phyloP scores from a whole-genome alignment of 352 stramenopile genomes.

The Peronospora destructor region DNA sequence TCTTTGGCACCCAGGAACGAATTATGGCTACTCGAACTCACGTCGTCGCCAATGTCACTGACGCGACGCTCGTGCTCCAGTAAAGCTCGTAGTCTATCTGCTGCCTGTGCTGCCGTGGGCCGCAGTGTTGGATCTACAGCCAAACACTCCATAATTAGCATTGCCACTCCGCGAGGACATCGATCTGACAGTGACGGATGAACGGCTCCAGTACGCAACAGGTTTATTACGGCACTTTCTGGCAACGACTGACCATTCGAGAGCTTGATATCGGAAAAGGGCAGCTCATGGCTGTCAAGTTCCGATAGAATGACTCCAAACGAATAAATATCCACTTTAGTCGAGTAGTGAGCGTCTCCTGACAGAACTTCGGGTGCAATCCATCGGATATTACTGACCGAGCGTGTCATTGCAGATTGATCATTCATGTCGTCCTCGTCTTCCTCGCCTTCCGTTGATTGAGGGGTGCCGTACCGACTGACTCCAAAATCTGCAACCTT shows the following conservation, averaged over 20 bases:
- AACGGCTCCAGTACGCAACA: constrained; percentile 45
- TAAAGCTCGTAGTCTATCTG: constrained; percentile 35
- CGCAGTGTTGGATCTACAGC: constrained; percentile 38
- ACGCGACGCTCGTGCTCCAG: constrained; percentile 44
- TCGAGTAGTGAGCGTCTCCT: constrained; percentile 34
- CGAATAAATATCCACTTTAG: constrained; percentile 60
- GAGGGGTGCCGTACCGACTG: constrained; percentile 35
- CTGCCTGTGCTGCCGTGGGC: constrained; percentile 33
- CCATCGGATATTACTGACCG: constrained; percentile 38
- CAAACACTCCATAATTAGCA: constrained; percentile 50
- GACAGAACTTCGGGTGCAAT: constrained; percentile 60
- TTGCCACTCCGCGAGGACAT: constrained; percentile 39
- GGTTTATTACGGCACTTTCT: constrained; percentile 43
- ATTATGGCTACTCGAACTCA: constrained; percentile 31
- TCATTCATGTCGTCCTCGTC: constrained; percentile 15
- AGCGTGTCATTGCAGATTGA: constrained; percentile 22
- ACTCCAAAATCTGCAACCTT: constrained; percentile 72
- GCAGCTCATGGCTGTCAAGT: constrained; percentile 60
- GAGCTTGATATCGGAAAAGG: constrained; percentile 53
- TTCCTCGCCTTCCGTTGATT: constrained; percentile 19
- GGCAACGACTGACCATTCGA: constrained; percentile 47
- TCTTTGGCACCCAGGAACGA: constrained; percentile 36
- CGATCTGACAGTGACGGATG: constrained; percentile 40
- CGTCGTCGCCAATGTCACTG: constrained; percentile 43
- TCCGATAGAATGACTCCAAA: constrained; percentile 68